A percentile compares a stretch with the other conserved stretches of the same genome.
phyloP scores from a whole-genome alignment of 2,329 filamentous ascomycete genomes.

The Scolecobasidium constrictum region DNA sequence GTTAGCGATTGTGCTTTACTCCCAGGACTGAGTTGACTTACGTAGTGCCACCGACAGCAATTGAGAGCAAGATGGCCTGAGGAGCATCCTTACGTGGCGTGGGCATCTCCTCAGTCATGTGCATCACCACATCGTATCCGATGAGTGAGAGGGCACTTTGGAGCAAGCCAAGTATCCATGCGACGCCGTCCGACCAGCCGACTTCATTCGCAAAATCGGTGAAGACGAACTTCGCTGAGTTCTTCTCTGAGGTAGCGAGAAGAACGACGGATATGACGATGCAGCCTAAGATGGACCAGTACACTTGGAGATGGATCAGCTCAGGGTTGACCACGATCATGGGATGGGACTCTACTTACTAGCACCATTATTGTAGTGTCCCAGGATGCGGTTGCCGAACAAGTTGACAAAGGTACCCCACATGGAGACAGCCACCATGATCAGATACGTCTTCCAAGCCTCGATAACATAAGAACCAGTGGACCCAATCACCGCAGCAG shows the following conservation, averaged over 20 bases:
- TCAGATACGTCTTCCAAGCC: constrained; percentile 31
- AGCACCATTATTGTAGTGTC: constrained; percentile 37
- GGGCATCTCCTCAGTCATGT: constrained; percentile 39
- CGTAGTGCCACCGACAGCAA: constrained; percentile 33
- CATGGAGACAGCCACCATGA: constrained; percentile 30
- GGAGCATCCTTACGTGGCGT: constrained; percentile 29
- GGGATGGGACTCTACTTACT: too few species aligned
- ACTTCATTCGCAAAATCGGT: constrained; percentile 56
- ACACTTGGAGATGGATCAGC: too few species aligned
- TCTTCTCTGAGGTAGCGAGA: constrained; percentile 54
- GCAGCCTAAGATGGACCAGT: constrained; percentile 61
- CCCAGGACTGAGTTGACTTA: constrained; percentile 17
- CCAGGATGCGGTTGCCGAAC: constrained; percentile 30
- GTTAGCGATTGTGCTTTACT: constrained; percentile 1
- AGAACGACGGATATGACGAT: constrained; percentile 59
- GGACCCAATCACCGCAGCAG: constrained; percentile 30
- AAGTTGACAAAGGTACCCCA: constrained; percentile 30
- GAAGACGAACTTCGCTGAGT: constrained; percentile 55
- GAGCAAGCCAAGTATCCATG: constrained; percentile 38
- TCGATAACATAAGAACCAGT: constrained; percentile 26
- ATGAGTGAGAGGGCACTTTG: constrained; percentile 21
- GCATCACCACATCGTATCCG: constrained; percentile 35
- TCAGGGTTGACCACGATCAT: too few species aligned
- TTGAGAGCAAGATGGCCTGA: constrained; percentile 32
- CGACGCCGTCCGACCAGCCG: constrained; percentile 54